phyloP scores from a whole-genome alignment of 371 early-diverging fungal genomes.

The Rhizopus delemar region DNA sequence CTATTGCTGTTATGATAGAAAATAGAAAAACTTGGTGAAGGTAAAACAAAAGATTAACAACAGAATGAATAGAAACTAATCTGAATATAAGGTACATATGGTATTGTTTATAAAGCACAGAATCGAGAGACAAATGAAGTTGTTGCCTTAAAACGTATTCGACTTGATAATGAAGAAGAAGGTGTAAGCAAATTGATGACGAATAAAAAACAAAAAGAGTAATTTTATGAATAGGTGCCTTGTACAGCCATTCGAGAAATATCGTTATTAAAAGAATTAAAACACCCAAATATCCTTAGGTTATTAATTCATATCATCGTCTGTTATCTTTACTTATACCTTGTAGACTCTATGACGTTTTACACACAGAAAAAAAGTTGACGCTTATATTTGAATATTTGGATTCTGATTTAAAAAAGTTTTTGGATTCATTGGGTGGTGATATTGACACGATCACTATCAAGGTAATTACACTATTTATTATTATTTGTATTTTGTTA shows the following conservation, averaged over 20 bases:
- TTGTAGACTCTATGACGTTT: conserved; percentile 86
- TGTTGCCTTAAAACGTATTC: conserved; percentile 97
- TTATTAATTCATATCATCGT: conserved; percentile 17
- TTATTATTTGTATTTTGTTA: conserved; percentile 1
- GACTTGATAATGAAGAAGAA: conserved; percentile 96
- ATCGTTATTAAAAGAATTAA: conserved; percentile 90
- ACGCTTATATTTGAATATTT: conserved; percentile 95
- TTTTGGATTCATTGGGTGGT: conserved; percentile 79
- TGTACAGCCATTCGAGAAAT: conserved; percentile 98
- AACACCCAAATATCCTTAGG: conserved; percentile 95
- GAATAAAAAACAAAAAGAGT: neutral
- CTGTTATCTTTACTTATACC: neutral
- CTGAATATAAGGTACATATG: conserved; percentile 77
- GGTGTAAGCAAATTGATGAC: conserved; percentile 54
- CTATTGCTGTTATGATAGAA: conserved; percentile 53
- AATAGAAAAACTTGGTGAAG: conserved; percentile 92
- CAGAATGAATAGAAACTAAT: neutral
- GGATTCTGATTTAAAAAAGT: conserved; percentile 95
- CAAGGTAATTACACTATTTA: conserved; percentile 55
- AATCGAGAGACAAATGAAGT: conserved; percentile 90
- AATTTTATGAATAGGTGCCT: conserved; percentile 67
- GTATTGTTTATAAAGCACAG: conserved; percentile 97
- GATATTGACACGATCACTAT: conserved; percentile 77
- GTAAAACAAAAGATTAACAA: conserved; percentile 29
- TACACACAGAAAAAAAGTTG: conserved; percentile 92